These are phyloP conservation scores for Marasmius tenuissimus DNA, from an alignment of 1,284 basidiomycete genomes.

Conservation along the genomic window DNA sequence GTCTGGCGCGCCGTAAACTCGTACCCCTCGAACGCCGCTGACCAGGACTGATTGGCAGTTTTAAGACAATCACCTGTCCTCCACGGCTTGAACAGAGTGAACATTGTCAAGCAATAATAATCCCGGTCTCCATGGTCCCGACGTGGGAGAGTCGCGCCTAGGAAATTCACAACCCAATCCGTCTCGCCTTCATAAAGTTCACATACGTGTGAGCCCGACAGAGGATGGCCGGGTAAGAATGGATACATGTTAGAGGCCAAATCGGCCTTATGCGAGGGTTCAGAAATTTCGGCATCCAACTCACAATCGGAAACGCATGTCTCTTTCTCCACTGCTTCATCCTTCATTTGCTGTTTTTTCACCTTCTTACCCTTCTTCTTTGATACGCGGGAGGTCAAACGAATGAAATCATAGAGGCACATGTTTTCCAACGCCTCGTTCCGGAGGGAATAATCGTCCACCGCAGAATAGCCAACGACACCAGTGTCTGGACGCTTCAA, in stretches of 20 bases:
- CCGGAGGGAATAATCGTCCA: not conserved
- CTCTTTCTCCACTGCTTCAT: not conserved
- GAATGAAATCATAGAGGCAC: not conserved
- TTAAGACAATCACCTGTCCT: conserved; percentile 16
- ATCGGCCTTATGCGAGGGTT: too few species aligned
- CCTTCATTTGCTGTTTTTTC: too few species aligned
- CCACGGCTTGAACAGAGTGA: conserved; percentile 28
- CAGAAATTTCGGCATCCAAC: too few species aligned
- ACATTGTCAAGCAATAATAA: conserved; percentile 27
- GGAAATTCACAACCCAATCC: not conserved
- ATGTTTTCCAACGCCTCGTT: not conserved
- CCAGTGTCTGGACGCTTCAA: not conserved
- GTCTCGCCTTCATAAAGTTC: not conserved
- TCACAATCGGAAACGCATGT: not conserved
- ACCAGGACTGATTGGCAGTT: conserved; percentile 15
- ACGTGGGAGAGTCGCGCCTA: not conserved
- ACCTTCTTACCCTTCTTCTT: too few species aligned
- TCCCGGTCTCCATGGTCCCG: conserved; percentile 23
- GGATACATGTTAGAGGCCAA: not conserved
- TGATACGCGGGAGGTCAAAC: not conserved
- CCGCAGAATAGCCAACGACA: not conserved
- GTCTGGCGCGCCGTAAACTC: conserved; percentile 11
- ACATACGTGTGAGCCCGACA: not conserved
- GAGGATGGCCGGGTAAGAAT: not conserved
- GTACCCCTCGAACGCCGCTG: conserved; percentile 18